Percentiles rank a stretch among this genome's conserved stretches.
These are phyloP conservation scores for Coelastrella sp. DNA, from an alignment of 139 green algal species.

Conservation along the genomic window DNA sequence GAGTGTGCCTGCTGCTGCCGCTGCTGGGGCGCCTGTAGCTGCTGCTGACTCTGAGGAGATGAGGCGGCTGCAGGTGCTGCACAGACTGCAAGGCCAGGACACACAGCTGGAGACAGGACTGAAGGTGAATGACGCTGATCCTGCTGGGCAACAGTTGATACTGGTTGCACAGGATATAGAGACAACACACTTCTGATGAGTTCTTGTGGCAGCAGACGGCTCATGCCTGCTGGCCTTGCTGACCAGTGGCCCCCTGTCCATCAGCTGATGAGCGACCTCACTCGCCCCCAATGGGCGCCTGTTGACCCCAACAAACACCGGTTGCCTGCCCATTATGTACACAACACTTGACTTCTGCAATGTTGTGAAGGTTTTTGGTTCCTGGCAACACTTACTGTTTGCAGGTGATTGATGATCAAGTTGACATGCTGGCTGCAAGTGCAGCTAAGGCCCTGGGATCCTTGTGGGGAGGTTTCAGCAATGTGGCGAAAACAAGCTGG, in stretches of 20 bases:
- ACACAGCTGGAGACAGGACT: conserved; percentile 49
- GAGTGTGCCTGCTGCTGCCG: background rate
- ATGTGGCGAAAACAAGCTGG: background rate
- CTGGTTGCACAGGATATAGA: too few relatives aligned
- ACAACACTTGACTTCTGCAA: background rate
- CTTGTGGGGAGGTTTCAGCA: conserved; percentile 56
- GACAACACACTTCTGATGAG: too few relatives aligned
- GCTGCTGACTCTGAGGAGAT: conserved; percentile 31
- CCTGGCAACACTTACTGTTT: background rate
- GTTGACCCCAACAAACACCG: background rate
- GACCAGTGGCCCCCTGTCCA: too few relatives aligned
- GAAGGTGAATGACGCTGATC: conserved; percentile 40
- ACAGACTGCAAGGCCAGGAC: conserved; percentile 20
- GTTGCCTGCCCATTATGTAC: too few relatives aligned
- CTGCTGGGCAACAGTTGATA: too few relatives aligned
- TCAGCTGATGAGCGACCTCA: too few relatives aligned
- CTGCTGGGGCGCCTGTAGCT: background rate
- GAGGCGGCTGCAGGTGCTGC: conserved; percentile 19
- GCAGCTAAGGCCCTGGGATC: conserved; percentile 58
- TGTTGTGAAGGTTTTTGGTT: background rate
- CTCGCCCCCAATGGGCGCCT: background rate
- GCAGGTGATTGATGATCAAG: conserved; percentile 63
- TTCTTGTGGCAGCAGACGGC: too few relatives aligned
- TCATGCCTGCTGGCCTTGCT: too few relatives aligned
- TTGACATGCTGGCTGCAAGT: conserved; percentile 59